Evolutionary conservation across 148 eudicot species (phyloP), one percentile per base, ranked within the genome.

Genomic region (Chenopodium formosanum): DNA sequence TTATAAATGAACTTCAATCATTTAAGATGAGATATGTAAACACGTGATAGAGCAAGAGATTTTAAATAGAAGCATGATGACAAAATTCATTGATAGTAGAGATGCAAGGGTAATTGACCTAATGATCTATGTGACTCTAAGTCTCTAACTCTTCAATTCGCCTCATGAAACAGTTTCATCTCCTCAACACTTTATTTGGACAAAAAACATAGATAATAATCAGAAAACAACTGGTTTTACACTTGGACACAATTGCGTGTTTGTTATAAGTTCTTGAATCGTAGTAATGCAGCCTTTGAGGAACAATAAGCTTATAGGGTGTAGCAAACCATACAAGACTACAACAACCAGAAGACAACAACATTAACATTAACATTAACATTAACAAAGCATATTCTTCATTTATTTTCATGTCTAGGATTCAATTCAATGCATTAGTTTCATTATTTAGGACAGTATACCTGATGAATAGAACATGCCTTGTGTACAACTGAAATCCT

Each of bases 391-490:
- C 50, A 70, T 6, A 37, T 40, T 34, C 9, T 34, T 20, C 50
- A 5, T 34, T 70, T 23, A 4, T 37, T 17, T 1, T 9, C 62
- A 17, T 56, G 14, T 56, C 62, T 17, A 56, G 22, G 19, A 56
- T 56, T 22, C 22, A 56, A 56, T 56, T 56, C 16, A 14, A 56
- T 56, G 62, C 62, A 56, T 40, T 4, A 40, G 44, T 40, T 40
- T 40, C 44, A 52, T 10, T 10, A 52, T 11, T 52, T 14, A 52
- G 14, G 19, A 22, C 73, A 63, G 17, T 80, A 75, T 87, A 95
- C 99, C 97, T 94, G 89, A 75, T 82, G 68, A 74, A 56, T 72
- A n/a, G 90, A 87, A 73, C 86, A 87, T 32, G 84, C 85, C 78
- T 80, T 74, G 11, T 89, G 84, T 52, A 85, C 81, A 62, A 78